phyloP scores from a whole-genome alignment of 768 basidiomycete genomes.

The Amanita exitialis region DNA sequence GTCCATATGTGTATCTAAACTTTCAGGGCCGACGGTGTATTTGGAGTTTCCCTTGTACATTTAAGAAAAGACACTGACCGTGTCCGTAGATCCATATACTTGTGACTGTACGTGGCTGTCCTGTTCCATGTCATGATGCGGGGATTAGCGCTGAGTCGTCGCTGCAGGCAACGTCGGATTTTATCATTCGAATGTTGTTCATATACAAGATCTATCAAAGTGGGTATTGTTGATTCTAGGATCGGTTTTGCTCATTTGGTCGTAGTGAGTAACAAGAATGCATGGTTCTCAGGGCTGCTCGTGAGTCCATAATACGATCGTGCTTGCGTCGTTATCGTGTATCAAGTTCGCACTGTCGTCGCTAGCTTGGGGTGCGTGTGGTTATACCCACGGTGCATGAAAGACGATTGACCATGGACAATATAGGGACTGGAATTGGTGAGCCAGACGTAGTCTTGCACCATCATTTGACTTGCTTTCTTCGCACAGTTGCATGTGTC shows the following conservation, averaged over 20 bases:
- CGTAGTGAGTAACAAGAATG: slow-evolving; percentile 37
- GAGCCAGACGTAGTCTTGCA: no score
- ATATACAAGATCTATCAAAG: slow-evolving; percentile 38
- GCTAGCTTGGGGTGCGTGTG: slow-evolving; percentile 33
- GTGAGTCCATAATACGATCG: slow-evolving; percentile 23
- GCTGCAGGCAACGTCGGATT: slow-evolving; percentile 35
- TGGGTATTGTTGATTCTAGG: slow-evolving; percentile 19
- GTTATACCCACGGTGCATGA: background rate
- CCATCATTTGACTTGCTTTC: no score
- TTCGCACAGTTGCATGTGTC: no score
- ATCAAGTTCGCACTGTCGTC: slow-evolving; percentile 25
- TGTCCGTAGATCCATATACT: slow-evolving; percentile 36
- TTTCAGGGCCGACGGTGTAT: background rate
- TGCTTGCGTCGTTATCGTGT: background rate
- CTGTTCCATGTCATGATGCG: background rate
- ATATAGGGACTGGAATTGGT: slow-evolving; percentile 22
- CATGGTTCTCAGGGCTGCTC: slow-evolving; percentile 30
- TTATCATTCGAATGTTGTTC: slow-evolving; percentile 42
- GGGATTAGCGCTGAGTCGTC: background rate
- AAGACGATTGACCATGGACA: background rate
- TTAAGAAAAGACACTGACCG: background rate
- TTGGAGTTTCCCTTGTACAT: background rate
- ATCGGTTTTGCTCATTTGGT: background rate
- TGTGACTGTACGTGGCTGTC: slow-evolving; percentile 31
- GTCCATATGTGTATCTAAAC: background rate